A percentile compares a stretch with the other conserved stretches of the same genome.
phyloP scores from a whole-genome alignment of 2,329 filamentous ascomycete species.

The Ilyonectria robusta region DNA sequence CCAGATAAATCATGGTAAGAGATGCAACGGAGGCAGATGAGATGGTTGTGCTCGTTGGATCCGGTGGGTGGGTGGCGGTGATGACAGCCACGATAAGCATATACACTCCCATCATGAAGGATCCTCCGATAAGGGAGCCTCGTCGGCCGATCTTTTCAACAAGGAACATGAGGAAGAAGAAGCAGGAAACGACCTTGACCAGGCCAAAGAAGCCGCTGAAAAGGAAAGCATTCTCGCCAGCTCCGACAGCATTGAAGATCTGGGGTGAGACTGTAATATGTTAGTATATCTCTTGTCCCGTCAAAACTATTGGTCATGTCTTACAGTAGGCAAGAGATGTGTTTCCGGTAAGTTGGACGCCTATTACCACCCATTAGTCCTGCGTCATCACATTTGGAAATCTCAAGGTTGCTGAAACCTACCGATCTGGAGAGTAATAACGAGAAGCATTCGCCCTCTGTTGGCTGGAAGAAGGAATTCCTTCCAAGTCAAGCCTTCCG shows the following conservation, averaged over 20 bases:
- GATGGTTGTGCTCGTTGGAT: constrained; percentile 45
- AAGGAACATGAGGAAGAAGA: constrained; percentile 63
- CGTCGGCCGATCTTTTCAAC: constrained; percentile 65
- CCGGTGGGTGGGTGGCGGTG: constrained; percentile 60
- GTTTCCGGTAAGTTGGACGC: constrained; percentile 64
- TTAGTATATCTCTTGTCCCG: constrained; percentile 14
- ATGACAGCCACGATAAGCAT: constrained; percentile 68
- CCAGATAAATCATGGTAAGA: constrained; percentile 65
- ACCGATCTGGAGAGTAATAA: constrained; percentile 65
- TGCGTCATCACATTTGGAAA: background rate
- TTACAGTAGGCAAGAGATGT: constrained; percentile 65
- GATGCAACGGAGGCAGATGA: constrained; percentile 61
- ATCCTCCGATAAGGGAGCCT: constrained; percentile 63
- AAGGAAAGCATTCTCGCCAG: constrained; percentile 61
- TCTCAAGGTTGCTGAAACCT: constrained; percentile 11
- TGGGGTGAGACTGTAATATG: constrained; percentile 59
- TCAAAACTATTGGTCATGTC: constrained; percentile 2
- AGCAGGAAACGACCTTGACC: constrained; percentile 64
- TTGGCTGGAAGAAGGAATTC: constrained; percentile 62
- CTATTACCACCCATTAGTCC: constrained; percentile 29
- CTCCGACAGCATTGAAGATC: constrained; percentile 65
- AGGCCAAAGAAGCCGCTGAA: constrained; percentile 68
- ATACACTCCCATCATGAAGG: constrained; percentile 64
- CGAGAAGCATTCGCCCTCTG: constrained; percentile 62
- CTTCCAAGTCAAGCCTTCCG: constrained; percentile 61